Base-by-base conservation (phyloP, 2,329 filamentous ascomycete species). In the Botrytis elliptica region DNA sequence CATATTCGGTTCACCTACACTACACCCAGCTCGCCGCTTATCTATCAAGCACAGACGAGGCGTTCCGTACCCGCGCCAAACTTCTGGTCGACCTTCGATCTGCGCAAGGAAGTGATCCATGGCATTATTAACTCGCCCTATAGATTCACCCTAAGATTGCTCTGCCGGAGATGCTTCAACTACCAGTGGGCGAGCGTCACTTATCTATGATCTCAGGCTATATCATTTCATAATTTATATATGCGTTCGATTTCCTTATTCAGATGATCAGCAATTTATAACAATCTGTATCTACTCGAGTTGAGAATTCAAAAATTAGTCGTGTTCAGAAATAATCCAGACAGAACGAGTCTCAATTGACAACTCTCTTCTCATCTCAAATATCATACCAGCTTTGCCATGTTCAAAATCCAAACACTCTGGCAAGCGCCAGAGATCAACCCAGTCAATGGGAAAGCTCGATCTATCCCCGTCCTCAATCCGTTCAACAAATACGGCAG, bases 401-500 rank as follows among this genome's bases (percentile, higher is more conserved):
- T 72, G 71, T 80, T 79, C 71, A 75, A 74, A 14, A 49, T 79
- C 62, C 65, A 76, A 66, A 74, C 75, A 18, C 76, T 80, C 29
- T 80, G 79, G 79, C 59, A 75, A 59, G 78, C 79, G 38, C 79
- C 79, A 62, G 77, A 79, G 71, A 75, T 80, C 33, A 97, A 97
- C 82, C 93, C 94, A 16, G 88, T 94, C 84, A 97, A 92, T 84
- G 87, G 88, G 74, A 97, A 97, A 82, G 94, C 94, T 71, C 89
- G 88, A 75, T 92, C 92, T 0, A 89, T 97, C 65, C 94, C 94
- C 0, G 82, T 93, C 36, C 84, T 97, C 75, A 97, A 97, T 81
- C 88, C 91, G 0, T 81, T 95, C 78, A 88, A 97, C 81, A 85
- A 90, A 78, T 94, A 97, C 85, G 94, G 94, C 55, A 88, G 94